Conservation (phyloP, 768 basidiomycete genomes). For the Brasilioporus rufonigricans region DNA sequence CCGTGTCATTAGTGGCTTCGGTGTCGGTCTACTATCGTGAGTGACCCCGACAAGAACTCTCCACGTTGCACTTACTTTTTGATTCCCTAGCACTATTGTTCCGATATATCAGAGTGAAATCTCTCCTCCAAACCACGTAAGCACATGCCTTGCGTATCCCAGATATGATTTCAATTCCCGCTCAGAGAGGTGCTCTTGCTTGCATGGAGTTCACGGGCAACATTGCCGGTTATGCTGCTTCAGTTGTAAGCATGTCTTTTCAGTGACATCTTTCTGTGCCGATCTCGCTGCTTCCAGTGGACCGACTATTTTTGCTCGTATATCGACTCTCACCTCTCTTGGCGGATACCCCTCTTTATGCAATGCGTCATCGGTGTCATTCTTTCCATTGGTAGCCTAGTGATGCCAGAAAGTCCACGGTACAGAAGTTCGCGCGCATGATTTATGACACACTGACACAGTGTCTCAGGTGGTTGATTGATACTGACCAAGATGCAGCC, state of each 20-base stretch:
- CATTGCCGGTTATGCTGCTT: slow-evolving; percentile 85
- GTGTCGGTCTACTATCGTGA: slow-evolving; percentile 86
- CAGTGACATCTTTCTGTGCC: neutral
- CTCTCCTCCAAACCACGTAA: slow-evolving; percentile 84
- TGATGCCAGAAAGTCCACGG: slow-evolving; percentile 91
- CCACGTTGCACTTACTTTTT: slow-evolving; percentile 2
- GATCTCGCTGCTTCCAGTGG: slow-evolving; percentile 53
- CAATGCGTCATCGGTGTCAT: slow-evolving; percentile 86
- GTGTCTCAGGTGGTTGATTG: slow-evolving; percentile 76
- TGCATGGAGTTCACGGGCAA: slow-evolving; percentile 97
- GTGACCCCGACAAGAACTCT: slow-evolving; percentile 25
- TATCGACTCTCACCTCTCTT: slow-evolving; percentile 81
- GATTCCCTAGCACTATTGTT: slow-evolving; percentile 71
- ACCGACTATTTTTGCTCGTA: slow-evolving; percentile 92
- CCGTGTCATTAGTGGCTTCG: slow-evolving; percentile 80
- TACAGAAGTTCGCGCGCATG: slow-evolving; percentile 27
- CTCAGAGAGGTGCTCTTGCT: slow-evolving; percentile 82
- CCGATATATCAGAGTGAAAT: slow-evolving; percentile 96
- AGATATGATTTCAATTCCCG: slow-evolving; percentile 1
- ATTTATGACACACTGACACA: slow-evolving; percentile 1
- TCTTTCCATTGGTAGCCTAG: slow-evolving; percentile 72
- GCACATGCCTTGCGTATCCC: slow-evolving; percentile 18
- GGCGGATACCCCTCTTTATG: slow-evolving; percentile 86
- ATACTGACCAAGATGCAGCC: slow-evolving; percentile 77
- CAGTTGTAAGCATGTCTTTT: slow-evolving; percentile 60